Evolutionary conservation across 2,329 filamentous ascomycete genomes (phyloP), one percentile per base, ranked within the genome.

Genomic region (Alternaria incomplexa): DNA sequence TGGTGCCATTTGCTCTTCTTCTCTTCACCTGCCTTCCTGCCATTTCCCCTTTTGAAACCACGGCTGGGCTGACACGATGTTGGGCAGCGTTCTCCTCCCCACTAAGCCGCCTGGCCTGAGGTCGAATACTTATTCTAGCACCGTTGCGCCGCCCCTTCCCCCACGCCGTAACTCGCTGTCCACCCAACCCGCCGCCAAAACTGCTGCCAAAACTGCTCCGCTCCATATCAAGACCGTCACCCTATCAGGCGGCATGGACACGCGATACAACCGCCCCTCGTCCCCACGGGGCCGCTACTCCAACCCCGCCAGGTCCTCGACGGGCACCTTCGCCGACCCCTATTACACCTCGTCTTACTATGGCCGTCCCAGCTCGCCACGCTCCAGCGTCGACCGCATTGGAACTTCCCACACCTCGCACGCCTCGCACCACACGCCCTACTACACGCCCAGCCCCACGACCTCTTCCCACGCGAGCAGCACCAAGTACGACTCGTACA

Each of bases 401-500:
- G 66, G 64, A 6, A 47, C 55, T 0, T 36, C 59, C 20, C 48
- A 40, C 4, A 57, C 61, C 47, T 61, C 73, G 17, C 71, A 75
- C 67, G 70, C 36, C 36, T 40, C 36, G 36, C 36, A 76, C 69
- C 72, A 76, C 52, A 56, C 66, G 20, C 53, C 47, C 28, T 71
- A 71, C 50, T 74, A 78, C 57, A 57, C 67, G 11, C 72, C 74
- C 45, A 72, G 54, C 65, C 69, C 55, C 59, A 71, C 75, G 15
- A 65, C 73, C 70, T 58, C 70, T 62, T 73, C 76, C 9, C 74
- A 77, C 25, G 47, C 67, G 6, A 68, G 62, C 48, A 74, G 63
- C 53, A 58, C 73, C 69, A 80, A 79, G 54, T 81, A 81, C 69
- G 82, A 83, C 66, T 73, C 80, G 9, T 84, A 84, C 74, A 74